phyloP scores from a whole-genome alignment of 2,329 filamentous ascomycete species.

The Rutstroemia sp. region DNA sequence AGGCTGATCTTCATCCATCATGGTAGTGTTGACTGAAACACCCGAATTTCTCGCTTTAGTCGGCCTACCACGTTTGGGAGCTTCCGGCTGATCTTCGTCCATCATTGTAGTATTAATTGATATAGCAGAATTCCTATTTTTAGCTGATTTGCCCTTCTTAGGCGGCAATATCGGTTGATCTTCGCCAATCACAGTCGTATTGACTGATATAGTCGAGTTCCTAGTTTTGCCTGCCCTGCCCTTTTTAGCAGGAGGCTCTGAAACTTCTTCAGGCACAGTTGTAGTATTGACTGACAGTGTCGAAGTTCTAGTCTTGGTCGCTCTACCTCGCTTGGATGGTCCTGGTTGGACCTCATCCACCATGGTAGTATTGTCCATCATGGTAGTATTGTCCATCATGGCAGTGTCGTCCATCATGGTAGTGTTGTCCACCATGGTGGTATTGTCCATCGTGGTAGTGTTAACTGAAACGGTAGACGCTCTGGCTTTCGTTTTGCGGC shows the following conservation, averaged over 20 bases:
- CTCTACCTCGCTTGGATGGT: slow-evolving; percentile 42
- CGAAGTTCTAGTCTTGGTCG: slow-evolving; percentile 62
- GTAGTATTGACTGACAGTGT: slow-evolving; percentile 38
- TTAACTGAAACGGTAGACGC: no score
- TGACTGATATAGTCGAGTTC: not conserved
- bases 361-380: no score
- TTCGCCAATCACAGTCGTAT: not conserved
- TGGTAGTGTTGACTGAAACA: not conserved
- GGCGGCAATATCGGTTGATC: not conserved
- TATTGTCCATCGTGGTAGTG: no score
- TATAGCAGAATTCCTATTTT: not conserved
- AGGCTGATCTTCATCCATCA: not conserved
- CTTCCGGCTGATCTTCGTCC: not conserved
- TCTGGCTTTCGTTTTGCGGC: no score
- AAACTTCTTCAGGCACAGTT: not conserved
- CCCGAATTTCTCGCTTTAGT: not conserved
- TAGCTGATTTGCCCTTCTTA: not conserved
- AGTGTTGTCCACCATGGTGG: no score
- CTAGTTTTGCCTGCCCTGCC: no score
- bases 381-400: no score
- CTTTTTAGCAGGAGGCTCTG: no score
- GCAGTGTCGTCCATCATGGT: no score
- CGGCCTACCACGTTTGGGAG: not conserved
- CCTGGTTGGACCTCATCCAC: no score
- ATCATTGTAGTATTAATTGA: not conserved